Conservation (phyloP, 2,329 filamentous ascomycete genomes). For the Xylaria sp. region DNA sequence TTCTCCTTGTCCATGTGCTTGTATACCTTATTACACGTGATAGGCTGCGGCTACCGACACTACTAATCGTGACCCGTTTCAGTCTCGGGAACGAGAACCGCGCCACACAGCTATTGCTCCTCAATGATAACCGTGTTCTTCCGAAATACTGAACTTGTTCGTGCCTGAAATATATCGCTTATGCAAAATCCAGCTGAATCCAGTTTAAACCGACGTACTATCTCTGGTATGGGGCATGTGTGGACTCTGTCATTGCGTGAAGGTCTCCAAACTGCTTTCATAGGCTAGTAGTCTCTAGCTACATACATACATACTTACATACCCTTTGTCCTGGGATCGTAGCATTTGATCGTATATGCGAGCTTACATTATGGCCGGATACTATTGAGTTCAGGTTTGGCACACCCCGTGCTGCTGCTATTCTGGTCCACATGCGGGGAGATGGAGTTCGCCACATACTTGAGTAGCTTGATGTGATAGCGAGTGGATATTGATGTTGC, state of each 20-base stretch:
- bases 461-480: neutral
- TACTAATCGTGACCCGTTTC: neutral
- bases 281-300: no score
- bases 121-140: neutral
- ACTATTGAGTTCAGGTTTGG: neutral
- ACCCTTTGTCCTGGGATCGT: no score
- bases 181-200: no score
- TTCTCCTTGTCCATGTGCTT: no score
- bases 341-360: no score
- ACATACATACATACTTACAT: no score
- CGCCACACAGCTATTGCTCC: neutral
- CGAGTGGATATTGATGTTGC: no score
- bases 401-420: conserved; percentile 14
- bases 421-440: conserved; percentile 35
- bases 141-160: no score
- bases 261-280: no score
- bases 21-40: no score
- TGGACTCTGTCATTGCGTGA: no score
- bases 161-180: neutral
- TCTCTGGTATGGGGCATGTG: no score
- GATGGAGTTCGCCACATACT: conserved; percentile 20
- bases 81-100: neutral
- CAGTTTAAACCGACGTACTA: neutral
- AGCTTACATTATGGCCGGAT: neutral
- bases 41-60: neutral